Percentiles rank a stretch among this genome's conserved stretches.
Evolutionary conservation across 1,284 basidiomycete genomes (phyloP).

Genomic region (Ceratobasidium sp.): DNA sequence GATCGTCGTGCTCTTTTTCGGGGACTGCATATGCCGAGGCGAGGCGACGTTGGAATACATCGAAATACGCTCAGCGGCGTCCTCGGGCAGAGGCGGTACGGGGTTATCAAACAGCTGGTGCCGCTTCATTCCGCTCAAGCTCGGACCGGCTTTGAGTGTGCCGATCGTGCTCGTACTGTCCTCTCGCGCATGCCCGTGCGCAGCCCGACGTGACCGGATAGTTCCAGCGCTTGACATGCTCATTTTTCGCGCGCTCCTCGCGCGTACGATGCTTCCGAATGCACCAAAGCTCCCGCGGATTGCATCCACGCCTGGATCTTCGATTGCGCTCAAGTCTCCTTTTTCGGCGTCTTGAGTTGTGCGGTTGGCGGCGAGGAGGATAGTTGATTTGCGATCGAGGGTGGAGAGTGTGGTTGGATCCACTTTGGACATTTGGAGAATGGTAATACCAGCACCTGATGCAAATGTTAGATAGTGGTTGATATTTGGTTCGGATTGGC

Average conservation of each 20-base stretch:
- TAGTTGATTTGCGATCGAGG: constrained; percentile 87
- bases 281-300: constrained; percentile 91
- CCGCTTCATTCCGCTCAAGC: constrained; percentile 56
- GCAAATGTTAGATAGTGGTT: constrained; percentile 43
- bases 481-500: constrained; percentile 53
- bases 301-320: constrained; percentile 90
- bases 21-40: not conserved
- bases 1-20: constrained; percentile 68
- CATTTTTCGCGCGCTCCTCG: constrained; percentile 65
- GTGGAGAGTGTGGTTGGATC: constrained; percentile 80
- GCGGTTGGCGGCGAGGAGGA: constrained; percentile 84
- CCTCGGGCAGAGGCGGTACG: constrained; percentile 57
- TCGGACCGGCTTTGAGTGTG: not conserved
- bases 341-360: constrained; percentile 70
- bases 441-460: constrained; percentile 81
- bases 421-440: constrained; percentile 96
- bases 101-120: constrained; percentile 87
- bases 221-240: constrained; percentile 46
- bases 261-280: constrained; percentile 90
- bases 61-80: constrained; percentile 55
- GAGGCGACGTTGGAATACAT: constrained; percentile 46
- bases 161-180: constrained; percentile 1
- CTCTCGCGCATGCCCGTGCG: constrained; percentile 49
- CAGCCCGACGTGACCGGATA: constrained; percentile 46
- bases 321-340: constrained; percentile 62